A percentile compares a stretch with the other conserved stretches of the same genome.
These are phyloP conservation scores for Talaromyces sp. DNA, from an alignment of 2,329 filamentous ascomycete species.

Conservation along the genomic window DNA sequence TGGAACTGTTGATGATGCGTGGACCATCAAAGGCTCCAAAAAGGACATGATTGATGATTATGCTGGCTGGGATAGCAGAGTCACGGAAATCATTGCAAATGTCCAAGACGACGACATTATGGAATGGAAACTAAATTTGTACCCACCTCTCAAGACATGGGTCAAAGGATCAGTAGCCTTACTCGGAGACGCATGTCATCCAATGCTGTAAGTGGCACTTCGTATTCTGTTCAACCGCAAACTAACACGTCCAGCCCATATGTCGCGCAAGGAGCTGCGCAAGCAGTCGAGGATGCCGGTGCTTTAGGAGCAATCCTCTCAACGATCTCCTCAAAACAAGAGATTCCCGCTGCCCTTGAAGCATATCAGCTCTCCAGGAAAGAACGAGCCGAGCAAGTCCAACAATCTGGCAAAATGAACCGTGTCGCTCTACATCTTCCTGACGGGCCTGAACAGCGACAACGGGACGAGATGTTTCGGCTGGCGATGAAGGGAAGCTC, in stretches of 20 bases:
- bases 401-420: slow-evolving; percentile 37
- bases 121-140: slow-evolving; percentile 39
- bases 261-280: slow-evolving; percentile 46
- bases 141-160: slow-evolving; percentile 35
- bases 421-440: slow-evolving; percentile 37
- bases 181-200: slow-evolving; percentile 46
- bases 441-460: slow-evolving; percentile 39
- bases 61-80: slow-evolving; percentile 58
- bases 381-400: slow-evolving; percentile 38
- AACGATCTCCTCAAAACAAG: slow-evolving; percentile 28
- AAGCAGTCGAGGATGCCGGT: slow-evolving; percentile 45
- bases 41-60: slow-evolving; percentile 60
- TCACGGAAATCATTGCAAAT: slow-evolving; percentile 58
- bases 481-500: slow-evolving; percentile 25
- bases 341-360: slow-evolving; percentile 35
- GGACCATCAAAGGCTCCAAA: slow-evolving; percentile 63
- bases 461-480: slow-evolving; percentile 40
- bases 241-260: slow-evolving; percentile 28
- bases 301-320: slow-evolving; percentile 36
- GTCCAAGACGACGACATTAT: slow-evolving; percentile 53
- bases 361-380: slow-evolving; percentile 40
- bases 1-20: slow-evolving; percentile 60
- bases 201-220: slow-evolving; percentile 39
- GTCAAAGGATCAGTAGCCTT: slow-evolving; percentile 35
- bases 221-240: neutral